Evolutionary conservation across 192 early-diverging fungal genomes (phyloP).

Genomic region (Coemansia sp.): DNA sequence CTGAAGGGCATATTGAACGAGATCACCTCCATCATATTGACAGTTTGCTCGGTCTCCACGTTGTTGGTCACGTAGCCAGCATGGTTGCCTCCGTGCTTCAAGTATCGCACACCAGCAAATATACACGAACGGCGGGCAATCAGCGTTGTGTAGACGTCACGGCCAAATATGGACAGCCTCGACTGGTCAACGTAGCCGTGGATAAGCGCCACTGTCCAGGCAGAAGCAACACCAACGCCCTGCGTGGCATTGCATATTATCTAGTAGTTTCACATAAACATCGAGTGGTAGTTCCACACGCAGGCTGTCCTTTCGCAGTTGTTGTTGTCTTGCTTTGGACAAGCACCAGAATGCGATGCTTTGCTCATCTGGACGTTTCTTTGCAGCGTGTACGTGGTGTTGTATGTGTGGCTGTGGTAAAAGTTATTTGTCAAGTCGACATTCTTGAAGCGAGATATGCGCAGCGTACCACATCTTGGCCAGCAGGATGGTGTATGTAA

Average conservation of each 20-base stretch:
- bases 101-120: conserved; percentile 94
- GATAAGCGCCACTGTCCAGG: conserved; percentile 62
- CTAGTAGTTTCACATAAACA: conserved; percentile 96
- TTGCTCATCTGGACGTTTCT: conserved; percentile 57
- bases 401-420: conserved; percentile 97
- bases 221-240: conserved; percentile 26
- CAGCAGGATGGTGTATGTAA: neutral
- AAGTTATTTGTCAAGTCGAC: conserved; percentile 94
- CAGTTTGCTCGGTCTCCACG: conserved; percentile 98
- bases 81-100: conserved; percentile 93
- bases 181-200: conserved; percentile 99
- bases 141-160: conserved; percentile 87
- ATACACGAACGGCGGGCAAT: conserved; percentile 92
- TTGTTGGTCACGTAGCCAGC: conserved; percentile 98
- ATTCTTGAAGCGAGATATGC: conserved; percentile 83
- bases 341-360: neutral
- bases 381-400: conserved; percentile 89
- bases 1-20: conserved; percentile 71
- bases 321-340: neutral
- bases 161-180: conserved; percentile 86
- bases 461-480: conserved; percentile 12
- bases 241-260: conserved; percentile 58
- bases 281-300: conserved; percentile 62
- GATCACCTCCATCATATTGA: conserved; percentile 85
- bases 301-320: neutral